phyloP scores from a whole-genome alignment of 306 rosid genomes.

The Dryas drummondii region DNA sequence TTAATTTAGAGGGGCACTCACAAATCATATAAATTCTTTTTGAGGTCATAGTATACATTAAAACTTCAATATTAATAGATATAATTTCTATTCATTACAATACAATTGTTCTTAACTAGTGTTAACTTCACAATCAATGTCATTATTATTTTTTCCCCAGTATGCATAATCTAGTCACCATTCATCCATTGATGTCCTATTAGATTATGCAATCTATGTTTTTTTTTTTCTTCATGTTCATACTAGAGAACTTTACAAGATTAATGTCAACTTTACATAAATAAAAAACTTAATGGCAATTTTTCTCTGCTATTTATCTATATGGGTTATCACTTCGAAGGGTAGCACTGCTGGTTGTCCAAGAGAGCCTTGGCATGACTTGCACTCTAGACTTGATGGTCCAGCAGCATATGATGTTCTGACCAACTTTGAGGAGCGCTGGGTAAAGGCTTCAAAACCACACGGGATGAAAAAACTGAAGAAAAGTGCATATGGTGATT shows the following conservation, averaged over 20 bases:
- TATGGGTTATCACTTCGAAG: conserved; percentile 40
- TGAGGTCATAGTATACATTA: not conserved
- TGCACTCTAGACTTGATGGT: conserved; percentile 91
- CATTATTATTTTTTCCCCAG: not conserved
- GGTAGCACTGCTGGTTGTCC: conserved; percentile 80
- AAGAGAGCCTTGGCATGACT: conserved; percentile 98
- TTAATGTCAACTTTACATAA: too few species aligned
- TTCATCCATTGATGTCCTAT: not conserved
- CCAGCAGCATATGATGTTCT: conserved; percentile 96
- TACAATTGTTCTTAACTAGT: not conserved
- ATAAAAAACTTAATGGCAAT: not conserved
- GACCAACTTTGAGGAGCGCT: conserved; percentile 91
- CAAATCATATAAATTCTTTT: not conserved
- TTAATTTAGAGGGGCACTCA: not conserved
- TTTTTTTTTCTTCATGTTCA: too few species aligned
- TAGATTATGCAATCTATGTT: too few species aligned
- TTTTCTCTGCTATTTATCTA: conserved; percentile 17
- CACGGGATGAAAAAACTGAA: conserved; percentile 74
- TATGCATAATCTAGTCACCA: not conserved
- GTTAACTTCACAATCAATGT: not conserved
- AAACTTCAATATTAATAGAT: not conserved
- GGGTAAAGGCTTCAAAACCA: conserved; percentile 89
- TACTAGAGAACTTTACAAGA: too few species aligned
- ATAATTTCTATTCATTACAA: not conserved
- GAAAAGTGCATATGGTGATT: conserved; percentile 54